A percentile compares a stretch with the other conserved stretches of the same genome.
Evolutionary conservation across 495 filamentous ascomycete genomes (phyloP).

Genomic region (Aspergillus mulundensis): DNA sequence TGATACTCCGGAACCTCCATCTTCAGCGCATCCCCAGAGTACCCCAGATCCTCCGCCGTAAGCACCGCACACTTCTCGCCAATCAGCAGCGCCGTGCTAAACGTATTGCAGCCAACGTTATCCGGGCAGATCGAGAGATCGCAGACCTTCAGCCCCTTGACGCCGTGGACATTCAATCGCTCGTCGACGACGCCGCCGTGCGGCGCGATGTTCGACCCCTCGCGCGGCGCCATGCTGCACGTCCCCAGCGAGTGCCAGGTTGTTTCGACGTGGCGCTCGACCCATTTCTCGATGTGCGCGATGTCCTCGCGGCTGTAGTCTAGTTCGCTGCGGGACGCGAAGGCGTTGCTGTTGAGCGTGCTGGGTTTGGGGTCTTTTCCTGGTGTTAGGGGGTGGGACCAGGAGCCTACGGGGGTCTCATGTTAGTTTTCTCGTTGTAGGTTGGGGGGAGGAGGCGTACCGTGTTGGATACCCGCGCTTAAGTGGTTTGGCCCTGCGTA

Average conservation of each 20-base stretch:
- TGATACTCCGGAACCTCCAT: slow-evolving; percentile 69
- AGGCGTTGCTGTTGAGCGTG: slow-evolving; percentile 48
- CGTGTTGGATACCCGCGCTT: slow-evolving; percentile 65
- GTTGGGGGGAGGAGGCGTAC: slow-evolving; percentile 21
- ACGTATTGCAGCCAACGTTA: slow-evolving; percentile 79
- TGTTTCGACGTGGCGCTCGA: slow-evolving; percentile 64
- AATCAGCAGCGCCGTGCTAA: slow-evolving; percentile 61
- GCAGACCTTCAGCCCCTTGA: slow-evolving; percentile 75
- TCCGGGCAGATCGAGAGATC: slow-evolving; percentile 79
- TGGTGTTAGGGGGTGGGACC: slow-evolving; percentile 38
- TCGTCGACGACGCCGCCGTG: slow-evolving; percentile 73
- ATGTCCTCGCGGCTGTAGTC: slow-evolving; percentile 66
- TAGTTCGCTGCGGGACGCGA: slow-evolving; percentile 56
- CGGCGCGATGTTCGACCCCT: slow-evolving; percentile 76
- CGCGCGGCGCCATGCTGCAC: slow-evolving; percentile 75
- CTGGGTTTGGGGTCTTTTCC: slow-evolving; percentile 46
- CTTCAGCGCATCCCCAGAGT: slow-evolving; percentile 65
- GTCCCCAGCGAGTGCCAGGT: slow-evolving; percentile 73
- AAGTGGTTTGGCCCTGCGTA: slow-evolving; percentile 72
- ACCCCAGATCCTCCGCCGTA: slow-evolving; percentile 71
- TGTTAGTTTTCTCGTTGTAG: neutral
- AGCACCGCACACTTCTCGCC: slow-evolving; percentile 78
- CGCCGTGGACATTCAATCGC: slow-evolving; percentile 74
- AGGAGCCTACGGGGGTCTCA: slow-evolving; percentile 28
- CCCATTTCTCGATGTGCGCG: slow-evolving; percentile 69